phyloP scores from a whole-genome alignment of 2,329 filamentous ascomycete species.

The Beauveria brongniartii region DNA sequence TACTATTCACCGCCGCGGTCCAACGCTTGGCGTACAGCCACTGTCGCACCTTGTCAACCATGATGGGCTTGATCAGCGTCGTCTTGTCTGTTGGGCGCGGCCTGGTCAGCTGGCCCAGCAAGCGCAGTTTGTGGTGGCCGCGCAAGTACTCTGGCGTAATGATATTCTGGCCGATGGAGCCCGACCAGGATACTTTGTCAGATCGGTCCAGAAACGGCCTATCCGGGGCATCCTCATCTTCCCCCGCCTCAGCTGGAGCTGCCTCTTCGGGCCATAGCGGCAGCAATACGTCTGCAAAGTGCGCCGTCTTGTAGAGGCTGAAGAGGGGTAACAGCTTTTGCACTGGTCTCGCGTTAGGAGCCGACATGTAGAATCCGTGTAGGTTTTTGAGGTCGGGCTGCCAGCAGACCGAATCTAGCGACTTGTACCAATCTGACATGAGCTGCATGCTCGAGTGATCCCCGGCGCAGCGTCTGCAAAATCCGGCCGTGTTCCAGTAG shows the following conservation, averaged over 20 bases:
- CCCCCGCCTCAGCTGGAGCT: conserved; percentile 29
- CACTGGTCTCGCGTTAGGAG: conserved; percentile 53
- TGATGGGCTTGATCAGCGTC: conserved; percentile 49
- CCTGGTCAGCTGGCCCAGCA: conserved; percentile 61
- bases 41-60: conserved; percentile 41
- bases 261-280: conserved; percentile 47
- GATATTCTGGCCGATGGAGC: conserved; percentile 51
- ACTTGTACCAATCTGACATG: conserved; percentile 55
- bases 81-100: conserved; percentile 41
- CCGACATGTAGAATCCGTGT: conserved; percentile 64
- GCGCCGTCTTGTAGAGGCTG: conserved; percentile 62
- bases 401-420: conserved; percentile 57
- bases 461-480: conserved; percentile 56
- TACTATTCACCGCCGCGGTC: conserved; percentile 43
- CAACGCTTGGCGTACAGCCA: conserved; percentile 27
- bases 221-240: conserved; percentile 10
- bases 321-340: conserved; percentile 66
- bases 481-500: conserved; percentile 54
- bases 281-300: conserved; percentile 70
- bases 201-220: conserved; percentile 52
- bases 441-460: conserved; percentile 62
- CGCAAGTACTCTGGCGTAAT: conserved; percentile 48
- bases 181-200: conserved; percentile 66
- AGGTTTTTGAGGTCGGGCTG: conserved; percentile 69
- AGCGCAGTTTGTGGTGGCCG: conserved; percentile 60